Evolutionary conservation across 805 yeast species (phyloP), one percentile per base, ranked within the genome.

Genomic region (Suhomyces emberorum): DNA sequence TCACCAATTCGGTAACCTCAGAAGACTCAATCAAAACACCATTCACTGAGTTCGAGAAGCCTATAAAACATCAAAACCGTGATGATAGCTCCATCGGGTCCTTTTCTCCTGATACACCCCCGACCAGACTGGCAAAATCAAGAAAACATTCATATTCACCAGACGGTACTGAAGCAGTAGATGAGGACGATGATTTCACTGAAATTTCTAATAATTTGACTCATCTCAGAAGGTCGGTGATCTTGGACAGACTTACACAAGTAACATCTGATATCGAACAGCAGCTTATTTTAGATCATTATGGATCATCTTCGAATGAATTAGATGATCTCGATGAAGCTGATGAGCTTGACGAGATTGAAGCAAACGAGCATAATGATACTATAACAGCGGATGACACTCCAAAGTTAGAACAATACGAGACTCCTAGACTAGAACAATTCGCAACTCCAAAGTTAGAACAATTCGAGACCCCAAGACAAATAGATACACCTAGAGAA

Each of bases 181-280:
- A 44, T 9, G 42, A 30, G 15, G 32, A 28, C n/a, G 42, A 33
- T 11, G 40, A 45, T 4, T 38, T 34, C 14, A 34, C 44, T 9
- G 40, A 44, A n/a, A 38, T 25, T 35, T 22, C 40, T 27, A 30
- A 34, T 37, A 33, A 42, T 38, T 10, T 39, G 32, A 31, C 31
- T 7, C 38, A 45, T 10, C 44, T 66, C 15, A 54, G 70, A 34
- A 38, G 72, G 21, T 61, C 69, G 5, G 57, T 59, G 23, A 61
- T 66, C 24, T 52, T 67, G 27, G 70, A 65, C 34, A 48, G 64
- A 17, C 52, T 67, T 19, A 56, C 60, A n/a, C 59, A 63, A 36
- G 65, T 66, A 10, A 66, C 72, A 1, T 52, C 59, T 10, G 69
- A 62, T 37, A 60, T 64, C 10, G 59, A 61, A 38, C 60, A 63